Evolutionary conservation across 768 basidiomycete genomes (phyloP).

Genomic region (Leucosporidium yakuticum): DNA sequence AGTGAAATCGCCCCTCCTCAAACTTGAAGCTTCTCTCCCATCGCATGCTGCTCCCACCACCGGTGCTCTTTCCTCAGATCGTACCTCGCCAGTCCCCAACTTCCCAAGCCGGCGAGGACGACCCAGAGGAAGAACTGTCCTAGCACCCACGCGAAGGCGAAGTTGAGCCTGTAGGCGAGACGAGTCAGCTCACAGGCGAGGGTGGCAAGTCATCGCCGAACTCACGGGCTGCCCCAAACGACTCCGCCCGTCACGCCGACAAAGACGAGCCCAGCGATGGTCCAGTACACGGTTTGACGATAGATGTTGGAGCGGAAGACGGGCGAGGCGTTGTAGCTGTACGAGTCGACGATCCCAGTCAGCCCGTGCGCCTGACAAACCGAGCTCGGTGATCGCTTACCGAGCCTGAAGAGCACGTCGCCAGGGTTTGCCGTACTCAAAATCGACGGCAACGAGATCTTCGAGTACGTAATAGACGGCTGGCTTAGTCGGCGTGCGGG

Average conservation of each 20-base stretch:
- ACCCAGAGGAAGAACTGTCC: background rate
- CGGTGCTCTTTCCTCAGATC: background rate
- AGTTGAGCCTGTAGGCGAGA: background rate
- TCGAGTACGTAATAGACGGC: constrained; percentile 37
- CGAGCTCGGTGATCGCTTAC: background rate
- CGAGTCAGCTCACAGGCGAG: background rate
- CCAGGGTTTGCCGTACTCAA: constrained; percentile 34
- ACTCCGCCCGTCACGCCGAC: constrained; percentile 33
- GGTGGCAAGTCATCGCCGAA: background rate
- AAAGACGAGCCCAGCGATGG: constrained; percentile 25
- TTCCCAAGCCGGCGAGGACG: background rate
- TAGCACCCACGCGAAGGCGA: background rate
- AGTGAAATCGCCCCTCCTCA: no score
- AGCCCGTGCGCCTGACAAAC: background rate
- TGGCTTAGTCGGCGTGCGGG: constrained; percentile 35
- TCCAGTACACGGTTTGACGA: constrained; percentile 36
- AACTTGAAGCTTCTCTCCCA: no score
- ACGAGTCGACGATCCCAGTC: background rate
- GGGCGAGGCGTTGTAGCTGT: constrained; percentile 38
- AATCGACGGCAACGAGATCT: constrained; percentile 40
- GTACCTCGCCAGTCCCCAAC: background rate
- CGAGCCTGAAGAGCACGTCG: constrained; percentile 31
- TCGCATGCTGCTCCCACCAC: background rate
- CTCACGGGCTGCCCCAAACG: constrained; percentile 30
- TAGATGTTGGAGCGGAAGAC: constrained; percentile 36